Evolutionary conservation across 352 stramenopile genomes (phyloP).

Genomic region (Phytophthora meadii): DNA sequence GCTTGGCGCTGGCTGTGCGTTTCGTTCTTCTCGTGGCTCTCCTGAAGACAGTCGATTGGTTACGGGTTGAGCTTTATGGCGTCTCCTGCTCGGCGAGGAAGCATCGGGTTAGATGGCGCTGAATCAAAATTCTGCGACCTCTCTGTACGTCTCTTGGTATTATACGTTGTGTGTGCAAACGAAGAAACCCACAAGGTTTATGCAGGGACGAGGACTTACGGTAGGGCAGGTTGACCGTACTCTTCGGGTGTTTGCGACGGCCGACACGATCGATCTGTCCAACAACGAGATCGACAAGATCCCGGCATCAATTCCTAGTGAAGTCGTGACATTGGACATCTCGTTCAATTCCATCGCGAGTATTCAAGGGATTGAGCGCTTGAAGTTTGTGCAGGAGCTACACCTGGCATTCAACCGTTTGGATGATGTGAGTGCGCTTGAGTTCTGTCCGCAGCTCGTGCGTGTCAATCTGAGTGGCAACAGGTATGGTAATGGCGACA

Average conservation of each 20-base stretch:
- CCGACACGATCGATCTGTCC: slow-evolving; percentile 69
- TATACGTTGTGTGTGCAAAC: too few species aligned
- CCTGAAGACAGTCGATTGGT: background rate
- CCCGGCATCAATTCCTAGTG: slow-evolving; percentile 49
- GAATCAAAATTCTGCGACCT: slow-evolving; percentile 73
- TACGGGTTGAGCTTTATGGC: slow-evolving; percentile 21
- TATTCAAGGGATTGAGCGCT: slow-evolving; percentile 55
- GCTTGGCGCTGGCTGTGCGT: slow-evolving; percentile 5
- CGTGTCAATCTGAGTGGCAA: slow-evolving; percentile 79
- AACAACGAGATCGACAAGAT: slow-evolving; percentile 81
- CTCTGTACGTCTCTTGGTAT: slow-evolving; percentile 41
- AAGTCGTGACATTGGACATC: slow-evolving; percentile 63
- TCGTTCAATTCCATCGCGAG: slow-evolving; percentile 73
- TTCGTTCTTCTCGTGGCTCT: slow-evolving; percentile 2
- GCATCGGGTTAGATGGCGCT: slow-evolving; percentile 60
- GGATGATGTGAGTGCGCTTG: slow-evolving; percentile 62
- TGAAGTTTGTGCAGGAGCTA: slow-evolving; percentile 73
- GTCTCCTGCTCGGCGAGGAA: slow-evolving; percentile 39
- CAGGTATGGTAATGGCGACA: slow-evolving; percentile 35
- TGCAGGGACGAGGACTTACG: slow-evolving; percentile 61
- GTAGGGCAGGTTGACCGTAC: slow-evolving; percentile 65
- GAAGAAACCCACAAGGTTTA: slow-evolving; percentile 4
- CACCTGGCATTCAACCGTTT: slow-evolving; percentile 77
- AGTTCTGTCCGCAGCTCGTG: slow-evolving; percentile 68
- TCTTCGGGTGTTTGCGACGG: slow-evolving; percentile 71